These are phyloP conservation scores for Microdochium nivale DNA, from an alignment of 2,329 filamentous ascomycete genomes.

Conservation along the genomic window DNA sequence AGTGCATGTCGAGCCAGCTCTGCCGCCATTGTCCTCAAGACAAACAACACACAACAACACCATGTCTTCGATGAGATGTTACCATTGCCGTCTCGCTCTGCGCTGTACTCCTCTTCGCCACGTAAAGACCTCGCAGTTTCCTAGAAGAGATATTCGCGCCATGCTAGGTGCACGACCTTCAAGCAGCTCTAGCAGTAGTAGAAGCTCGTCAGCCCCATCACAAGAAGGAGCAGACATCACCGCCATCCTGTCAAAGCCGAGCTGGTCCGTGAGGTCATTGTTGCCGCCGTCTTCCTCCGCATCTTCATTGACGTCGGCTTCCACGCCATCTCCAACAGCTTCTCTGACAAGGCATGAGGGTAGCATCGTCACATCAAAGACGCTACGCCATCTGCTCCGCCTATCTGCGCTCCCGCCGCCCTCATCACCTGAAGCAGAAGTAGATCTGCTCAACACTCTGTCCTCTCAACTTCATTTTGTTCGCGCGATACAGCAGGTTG, in stretches of 20 bases:
- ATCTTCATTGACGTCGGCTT: conserved; percentile 12
- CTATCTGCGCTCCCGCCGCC: conserved; percentile 82
- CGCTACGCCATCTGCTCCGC: conserved; percentile 77
- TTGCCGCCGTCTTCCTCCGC: conserved; percentile 36
- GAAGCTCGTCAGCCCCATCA: background rate
- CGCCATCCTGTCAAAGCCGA: conserved; percentile 58
- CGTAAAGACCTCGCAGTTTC: background rate
- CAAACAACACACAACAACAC: background rate
- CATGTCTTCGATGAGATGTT: conserved; percentile 17
- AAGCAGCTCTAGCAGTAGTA: background rate
- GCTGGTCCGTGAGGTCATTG: conserved; percentile 76
- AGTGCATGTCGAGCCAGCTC: too few species aligned
- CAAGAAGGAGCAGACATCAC: conserved; percentile 10
- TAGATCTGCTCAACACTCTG: conserved; percentile 64
- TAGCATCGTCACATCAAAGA: conserved; percentile 46
- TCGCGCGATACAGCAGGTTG: conserved; percentile 70
- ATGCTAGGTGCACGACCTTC: background rate
- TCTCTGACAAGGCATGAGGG: too few species aligned
- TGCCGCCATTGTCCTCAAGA: too few species aligned
- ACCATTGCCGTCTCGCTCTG: conserved; percentile 12
- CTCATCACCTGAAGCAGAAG: conserved; percentile 50
- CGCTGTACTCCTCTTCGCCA: conserved; percentile 5
- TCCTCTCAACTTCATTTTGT: conserved; percentile 84
- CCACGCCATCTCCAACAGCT: too few species aligned
- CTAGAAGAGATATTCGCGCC: background rate